A percentile compares a stretch with the other conserved stretches of the same genome.
Conservation (phyloP, 257 asterid species). For the Leonotis leonurus region DNA sequence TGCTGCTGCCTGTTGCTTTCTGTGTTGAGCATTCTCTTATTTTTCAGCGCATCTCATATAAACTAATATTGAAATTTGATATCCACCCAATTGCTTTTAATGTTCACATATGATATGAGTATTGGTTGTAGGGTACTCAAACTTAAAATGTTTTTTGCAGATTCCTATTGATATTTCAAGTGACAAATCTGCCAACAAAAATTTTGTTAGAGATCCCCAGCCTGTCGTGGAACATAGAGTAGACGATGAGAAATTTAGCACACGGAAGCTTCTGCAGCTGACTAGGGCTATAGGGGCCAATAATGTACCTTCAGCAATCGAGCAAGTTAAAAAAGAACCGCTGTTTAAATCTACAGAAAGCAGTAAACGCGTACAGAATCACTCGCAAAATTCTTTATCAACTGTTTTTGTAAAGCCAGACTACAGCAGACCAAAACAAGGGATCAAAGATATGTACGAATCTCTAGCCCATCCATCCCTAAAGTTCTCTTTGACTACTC, state of each 20-base stretch:
- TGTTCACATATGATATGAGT: neutral
- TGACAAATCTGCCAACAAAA: conserved; percentile 18
- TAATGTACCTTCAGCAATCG: conserved; percentile 26
- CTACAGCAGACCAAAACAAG: conserved; percentile 43
- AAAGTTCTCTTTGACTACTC: conserved; percentile 49
- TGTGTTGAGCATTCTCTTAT: neutral
- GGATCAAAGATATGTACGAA: conserved; percentile 49
- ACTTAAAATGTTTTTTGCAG: conserved; percentile 33
- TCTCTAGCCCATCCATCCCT: conserved; percentile 49
- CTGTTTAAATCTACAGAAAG: conserved; percentile 27
- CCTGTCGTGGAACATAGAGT: conserved; percentile 23
- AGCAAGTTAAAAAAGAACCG: conserved; percentile 32
- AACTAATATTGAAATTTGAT: neutral
- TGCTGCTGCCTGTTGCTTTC: too few species aligned
- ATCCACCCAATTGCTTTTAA: neutral
- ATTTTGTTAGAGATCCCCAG: conserved; percentile 16
- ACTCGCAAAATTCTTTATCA: conserved; percentile 33
- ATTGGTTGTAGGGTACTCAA: neutral
- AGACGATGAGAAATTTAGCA: conserved; percentile 25
- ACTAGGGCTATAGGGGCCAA: conserved; percentile 36
- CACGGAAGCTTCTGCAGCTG: conserved; percentile 44
- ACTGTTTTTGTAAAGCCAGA: conserved; percentile 46
- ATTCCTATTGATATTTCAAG: conserved; percentile 33
- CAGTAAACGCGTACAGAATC: conserved; percentile 31
- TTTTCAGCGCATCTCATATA: neutral